phyloP scores from a whole-genome alignment of 176 grass and related monocot genomes.

The Carex cristatella region DNA sequence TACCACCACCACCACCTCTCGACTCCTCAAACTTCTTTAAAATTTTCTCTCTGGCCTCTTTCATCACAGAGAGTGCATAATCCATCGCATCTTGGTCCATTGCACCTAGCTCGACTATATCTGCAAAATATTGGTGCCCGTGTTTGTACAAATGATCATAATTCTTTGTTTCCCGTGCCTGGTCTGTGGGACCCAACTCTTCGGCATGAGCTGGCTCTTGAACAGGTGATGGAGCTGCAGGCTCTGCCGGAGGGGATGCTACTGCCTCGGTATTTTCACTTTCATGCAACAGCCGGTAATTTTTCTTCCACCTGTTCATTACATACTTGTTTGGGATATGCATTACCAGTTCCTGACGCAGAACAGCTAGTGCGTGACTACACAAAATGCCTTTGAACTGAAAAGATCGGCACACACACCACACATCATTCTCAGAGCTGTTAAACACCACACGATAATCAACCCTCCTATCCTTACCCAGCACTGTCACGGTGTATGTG shows the following conservation, averaged over 20 bases:
- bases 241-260: conserved; percentile 15
- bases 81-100: conserved; percentile 80
- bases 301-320: conserved; percentile 82
- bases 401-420: conserved; percentile 89
- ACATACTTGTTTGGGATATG: conserved; percentile 74
- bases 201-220: not conserved
- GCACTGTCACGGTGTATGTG: conserved; percentile 65
- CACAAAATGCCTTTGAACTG: conserved; percentile 87
- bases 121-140: conserved; percentile 63
- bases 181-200: not conserved
- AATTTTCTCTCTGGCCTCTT: conserved; percentile 65
- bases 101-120: conserved; percentile 62
- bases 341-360: conserved; percentile 77
- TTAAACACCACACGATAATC: conserved; percentile 82
- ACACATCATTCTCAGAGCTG: conserved; percentile 71
- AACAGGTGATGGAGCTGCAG: not conserved
- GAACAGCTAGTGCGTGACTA: conserved; percentile 75
- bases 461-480: conserved; percentile 71
- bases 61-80: conserved; percentile 67
- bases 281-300: conserved; percentile 62
- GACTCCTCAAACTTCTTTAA: conserved; percentile 34
- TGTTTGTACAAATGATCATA: conserved; percentile 56
- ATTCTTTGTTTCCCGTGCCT: conserved; percentile 26
- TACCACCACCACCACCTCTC: conserved; percentile 16
- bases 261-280: conserved; percentile 15